Base-by-base conservation (phyloP, 2,329 filamentous ascomycete species). In the Trichoderma sp. region DNA sequence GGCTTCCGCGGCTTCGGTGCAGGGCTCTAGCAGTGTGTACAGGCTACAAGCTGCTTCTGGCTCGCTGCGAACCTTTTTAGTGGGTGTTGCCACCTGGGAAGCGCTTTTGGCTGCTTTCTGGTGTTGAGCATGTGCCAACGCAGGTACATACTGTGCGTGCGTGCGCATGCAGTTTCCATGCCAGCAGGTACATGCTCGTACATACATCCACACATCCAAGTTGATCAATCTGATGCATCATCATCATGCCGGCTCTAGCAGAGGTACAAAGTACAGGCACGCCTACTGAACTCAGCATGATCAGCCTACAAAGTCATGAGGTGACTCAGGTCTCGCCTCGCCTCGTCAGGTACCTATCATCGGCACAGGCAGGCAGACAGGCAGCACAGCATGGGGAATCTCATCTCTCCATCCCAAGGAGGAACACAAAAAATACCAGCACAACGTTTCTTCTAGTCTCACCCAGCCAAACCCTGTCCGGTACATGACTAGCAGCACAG, bases 1-100 rank as follows among this genome's bases (percentile, higher is more conserved):
- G 39, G 43, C 69, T 71, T 71, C 61, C 43, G 30, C 58, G 60
- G 69, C 61, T 56, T 63, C 43, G 63, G 30, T 64, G 47, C 68
- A 64, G 60, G 43, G 39, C 24, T 21, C 30, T 67, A 12, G 63
- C 15, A 24, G 47, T 30, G 15, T 36, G 51, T 24, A 32, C 58
- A 26, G 32, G 39, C 51, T 24, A 32, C 58, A 26, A 18, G 39
- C 58, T 62, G 58, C 32, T 26, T 43, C 36, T 43, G 36, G 36
- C 36, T 36, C 36, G n/a, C n/a, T 14, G 30, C 32, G 36, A 39
- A n/a, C 58, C 7, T 56, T 56, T 66, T 9, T 66, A 66, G 63
- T 34, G 63, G 63, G 28, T 51, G 63, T 56, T 26, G 47, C 64
- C 64, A 56, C 43, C 9, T 47, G 43, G 43, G 63, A 18, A 66